Evolutionary conservation across 1,284 basidiomycete genomes (phyloP).

Genomic region (Sporisorium scitamineum): DNA sequence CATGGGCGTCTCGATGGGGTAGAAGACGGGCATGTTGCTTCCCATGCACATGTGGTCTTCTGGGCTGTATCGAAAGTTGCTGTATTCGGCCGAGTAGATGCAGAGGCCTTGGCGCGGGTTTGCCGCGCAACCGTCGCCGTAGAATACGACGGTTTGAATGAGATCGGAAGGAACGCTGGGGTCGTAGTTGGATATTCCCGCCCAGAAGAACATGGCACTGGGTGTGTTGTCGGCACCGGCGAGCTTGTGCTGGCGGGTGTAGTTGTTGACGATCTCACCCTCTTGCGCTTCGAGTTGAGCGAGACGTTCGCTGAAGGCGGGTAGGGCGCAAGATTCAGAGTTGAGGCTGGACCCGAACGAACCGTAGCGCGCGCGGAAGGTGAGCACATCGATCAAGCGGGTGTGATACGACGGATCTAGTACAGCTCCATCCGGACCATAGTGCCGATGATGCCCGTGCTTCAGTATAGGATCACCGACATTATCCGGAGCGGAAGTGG

Average conservation of each 20-base stretch:
- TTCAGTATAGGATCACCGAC: not conserved
- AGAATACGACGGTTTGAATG: constrained; percentile 46
- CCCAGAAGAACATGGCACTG: constrained; percentile 48
- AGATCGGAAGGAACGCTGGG: constrained; percentile 21
- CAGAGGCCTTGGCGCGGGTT: constrained; percentile 31
- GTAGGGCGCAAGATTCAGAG: constrained; percentile 34
- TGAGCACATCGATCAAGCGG: constrained; percentile 38
- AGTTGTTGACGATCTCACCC: constrained; percentile 36
- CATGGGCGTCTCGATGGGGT: constrained; percentile 24
- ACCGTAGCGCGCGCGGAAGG: constrained; percentile 35
- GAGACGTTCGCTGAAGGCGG: constrained; percentile 29
- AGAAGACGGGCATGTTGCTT: constrained; percentile 40
- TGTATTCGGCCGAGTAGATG: constrained; percentile 39
- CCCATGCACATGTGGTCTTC: constrained; percentile 51
- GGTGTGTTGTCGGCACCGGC: constrained; percentile 8
- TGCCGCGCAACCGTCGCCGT: constrained; percentile 45
- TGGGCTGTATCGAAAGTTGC: constrained; percentile 30
- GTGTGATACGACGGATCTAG: constrained; percentile 41
- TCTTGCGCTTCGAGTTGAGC: constrained; percentile 25
- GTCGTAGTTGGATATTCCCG: constrained; percentile 44
- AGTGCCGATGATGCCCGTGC: not conserved
- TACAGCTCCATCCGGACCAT: not conserved
- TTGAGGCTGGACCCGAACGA: constrained; percentile 39
- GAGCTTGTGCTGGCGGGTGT: constrained; percentile 24
- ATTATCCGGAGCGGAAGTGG: not conserved